Evolutionary conservation across 2,329 filamentous ascomycete species (phyloP).

Genomic region (Talaromyces sp.): DNA sequence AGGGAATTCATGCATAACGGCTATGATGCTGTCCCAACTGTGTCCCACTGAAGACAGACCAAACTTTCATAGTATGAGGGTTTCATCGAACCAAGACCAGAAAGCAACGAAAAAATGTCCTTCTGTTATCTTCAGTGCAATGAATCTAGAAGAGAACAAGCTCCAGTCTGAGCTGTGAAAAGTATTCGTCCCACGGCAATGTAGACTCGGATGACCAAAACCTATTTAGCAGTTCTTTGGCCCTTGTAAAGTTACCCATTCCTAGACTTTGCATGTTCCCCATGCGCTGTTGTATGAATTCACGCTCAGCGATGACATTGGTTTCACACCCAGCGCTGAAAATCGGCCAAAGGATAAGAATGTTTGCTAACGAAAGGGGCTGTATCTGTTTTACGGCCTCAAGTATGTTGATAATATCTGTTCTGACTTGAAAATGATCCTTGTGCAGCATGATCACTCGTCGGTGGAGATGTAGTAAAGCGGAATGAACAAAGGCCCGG

Average conservation of each 20-base stretch:
- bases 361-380: slow-evolving; percentile 29
- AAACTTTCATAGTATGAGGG: too few species aligned
- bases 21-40: slow-evolving; percentile 55
- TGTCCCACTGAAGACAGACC: slow-evolving; percentile 23
- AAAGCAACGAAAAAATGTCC: too few species aligned
- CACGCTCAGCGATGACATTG: slow-evolving; percentile 15
- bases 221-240: slow-evolving; percentile 17
- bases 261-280: slow-evolving; percentile 30
- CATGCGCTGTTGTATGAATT: slow-evolving; percentile 28
- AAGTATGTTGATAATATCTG: slow-evolving; percentile 6
- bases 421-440: slow-evolving; percentile 20
- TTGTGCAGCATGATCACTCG: slow-evolving; percentile 26
- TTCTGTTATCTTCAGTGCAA: too few species aligned
- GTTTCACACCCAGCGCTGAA: slow-evolving; percentile 37
- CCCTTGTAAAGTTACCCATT: slow-evolving; percentile 34
- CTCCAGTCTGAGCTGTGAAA: neutral
- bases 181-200: neutral
- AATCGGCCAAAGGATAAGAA: slow-evolving; percentile 35
- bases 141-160: neutral
- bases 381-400: slow-evolving; percentile 20
- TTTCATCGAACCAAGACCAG: too few species aligned
- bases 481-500: slow-evolving; percentile 30
- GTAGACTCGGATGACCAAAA: slow-evolving; percentile 25
- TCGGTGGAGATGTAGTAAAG: slow-evolving; percentile 33
- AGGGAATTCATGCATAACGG: slow-evolving; percentile 59